Base-by-base conservation (phyloP, 2,329 filamentous ascomycete species). In the Mycocentrospora acerina region DNA sequence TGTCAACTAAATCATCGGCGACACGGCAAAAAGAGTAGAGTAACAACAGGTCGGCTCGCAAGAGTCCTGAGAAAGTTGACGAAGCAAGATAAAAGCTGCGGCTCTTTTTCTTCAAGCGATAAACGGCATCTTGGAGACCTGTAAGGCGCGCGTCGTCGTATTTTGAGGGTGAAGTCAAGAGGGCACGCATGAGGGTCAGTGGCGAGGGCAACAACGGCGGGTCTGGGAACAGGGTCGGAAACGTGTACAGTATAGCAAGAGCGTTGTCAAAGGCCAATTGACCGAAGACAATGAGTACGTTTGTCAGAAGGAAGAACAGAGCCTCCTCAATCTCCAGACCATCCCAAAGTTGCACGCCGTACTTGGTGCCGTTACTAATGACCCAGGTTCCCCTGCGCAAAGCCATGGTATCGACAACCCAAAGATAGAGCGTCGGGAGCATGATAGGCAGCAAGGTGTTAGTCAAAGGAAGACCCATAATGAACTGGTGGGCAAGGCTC, bases 21-120 rank as follows among this genome's bases (percentile, higher is more conserved):
- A 87, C 78, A 9, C 85, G 76, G 52, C 85, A 89, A 58, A 87
- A 88, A 0, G 83, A 85, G 57, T 88, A 88, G 67, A 89, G 67
- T 2, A 86, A 66, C 17, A 86, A 75, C 10, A 89, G 60, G 49
- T 89, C 85, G 19, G 84, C 81, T 4, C 85, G 76, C 7, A 89
- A 68, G 16, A 81, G 76, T 2, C 84, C 84, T 26, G 80, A 75
- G 48, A 90, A 89, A 0, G 81, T 78, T 0, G 81, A 79, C 46
- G 82, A 86, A 0, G 85, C 86, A 5, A 89, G 70, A 49, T 86
- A 87, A 60, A 89, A 88, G 52, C 83, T 88, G 32, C 84, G 76
- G 51, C 84, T 88, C 57, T 88, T 88, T 37, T 71, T 72, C 33
- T 74, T 68, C 7, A 88, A 66, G 6, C 80, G 75, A 1, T 55